Evolutionary conservation across 2,329 filamentous ascomycete species (phyloP).

Genomic region (Mollisiaceae sp.): DNA sequence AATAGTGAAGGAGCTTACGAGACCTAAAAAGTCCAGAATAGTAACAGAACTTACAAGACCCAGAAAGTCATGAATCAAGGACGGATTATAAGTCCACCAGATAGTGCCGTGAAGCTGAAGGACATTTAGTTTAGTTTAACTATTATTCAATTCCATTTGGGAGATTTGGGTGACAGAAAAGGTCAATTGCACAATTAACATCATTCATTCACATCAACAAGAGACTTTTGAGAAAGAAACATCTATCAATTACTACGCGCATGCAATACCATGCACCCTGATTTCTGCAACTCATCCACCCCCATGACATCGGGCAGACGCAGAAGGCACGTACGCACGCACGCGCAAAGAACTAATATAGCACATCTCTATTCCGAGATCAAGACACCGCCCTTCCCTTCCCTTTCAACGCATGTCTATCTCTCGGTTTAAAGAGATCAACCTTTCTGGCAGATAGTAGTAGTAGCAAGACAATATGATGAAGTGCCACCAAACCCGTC

Average conservation of each 20-base stretch:
- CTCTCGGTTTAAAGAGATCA: conserved; percentile 22
- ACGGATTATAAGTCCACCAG: too few species aligned
- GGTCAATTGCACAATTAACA: not conserved
- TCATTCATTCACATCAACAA: not conserved
- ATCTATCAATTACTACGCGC: conserved; percentile 36
- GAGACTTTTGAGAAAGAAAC: conserved; percentile 25
- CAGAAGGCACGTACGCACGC: conserved; percentile 10
- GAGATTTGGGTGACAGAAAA: not conserved
- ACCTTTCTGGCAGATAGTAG: conserved; percentile 29
- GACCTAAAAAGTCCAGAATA: too few species aligned
- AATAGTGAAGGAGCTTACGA: too few species aligned
- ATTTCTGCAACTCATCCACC: conserved; percentile 11
- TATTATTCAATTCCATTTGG: not conserved
- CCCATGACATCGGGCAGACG: conserved; percentile 10
- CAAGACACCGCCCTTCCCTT: conserved; percentile 14
- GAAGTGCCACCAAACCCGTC: conserved; percentile 39
- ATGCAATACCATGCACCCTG: conserved; percentile 12
- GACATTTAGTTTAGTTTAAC: too few species aligned
- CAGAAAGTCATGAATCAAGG: too few species aligned
- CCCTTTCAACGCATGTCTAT: conserved; percentile 18
- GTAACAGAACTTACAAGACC: too few species aligned
- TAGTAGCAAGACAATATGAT: conserved; percentile 41
- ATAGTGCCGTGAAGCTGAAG: too few species aligned
- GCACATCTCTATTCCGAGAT: conserved; percentile 26
- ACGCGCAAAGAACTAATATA: conserved; percentile 34